Base-by-base conservation (phyloP, 495 filamentous ascomycete genomes). In the Cercophora newfieldiana region DNA sequence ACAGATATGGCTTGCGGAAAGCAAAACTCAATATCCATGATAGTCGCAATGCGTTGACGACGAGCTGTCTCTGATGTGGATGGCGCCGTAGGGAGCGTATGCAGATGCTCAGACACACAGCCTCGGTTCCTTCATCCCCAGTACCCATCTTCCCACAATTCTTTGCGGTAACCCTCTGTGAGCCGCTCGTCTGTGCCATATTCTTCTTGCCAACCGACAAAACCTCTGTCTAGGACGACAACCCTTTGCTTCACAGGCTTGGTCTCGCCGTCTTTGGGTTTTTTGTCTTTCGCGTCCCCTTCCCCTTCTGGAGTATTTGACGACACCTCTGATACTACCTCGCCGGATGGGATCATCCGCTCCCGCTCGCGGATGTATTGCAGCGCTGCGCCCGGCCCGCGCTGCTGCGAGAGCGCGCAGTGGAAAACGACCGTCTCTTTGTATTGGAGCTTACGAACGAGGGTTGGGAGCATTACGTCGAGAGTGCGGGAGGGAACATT, bases 371-470 rank as follows among this genome's bases (percentile, higher is more conserved):
- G 79, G 66, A 92, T 66, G 72, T 94, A 94, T 72, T 79, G 69
- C 63, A 90, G 70, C 12, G 91, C 91, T 44, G 91, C 90, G 28
- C 77, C 76, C 1, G 91, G 91, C 0, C 91, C 91, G 3, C 95
- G 85, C 78, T 95, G 90, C 80, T 98, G 95, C 68, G 89, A 92
- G 30, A 98, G 80, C n/a, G 91, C 90, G 78, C 95, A 99, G 78
- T 99, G 96, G 76, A 99, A 99, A 19, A 99, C 87, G 24, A 99
- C 91, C 48, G 83, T 88, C 50, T 96, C 84, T 72, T 91, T 92
- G 72, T 90, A 88, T 65, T 88, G 77, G 30, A 97, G 86, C 61
- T 85, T 88, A 59, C 91, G 89, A 3, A 96, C 84, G 28, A 99
- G 86, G 66, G 92, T 91, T 0, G 95, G 92, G 66, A 94, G 84